phyloP scores from a whole-genome alignment of 73 alveolate genomes.

The Paramecium sonneborni region DNA sequence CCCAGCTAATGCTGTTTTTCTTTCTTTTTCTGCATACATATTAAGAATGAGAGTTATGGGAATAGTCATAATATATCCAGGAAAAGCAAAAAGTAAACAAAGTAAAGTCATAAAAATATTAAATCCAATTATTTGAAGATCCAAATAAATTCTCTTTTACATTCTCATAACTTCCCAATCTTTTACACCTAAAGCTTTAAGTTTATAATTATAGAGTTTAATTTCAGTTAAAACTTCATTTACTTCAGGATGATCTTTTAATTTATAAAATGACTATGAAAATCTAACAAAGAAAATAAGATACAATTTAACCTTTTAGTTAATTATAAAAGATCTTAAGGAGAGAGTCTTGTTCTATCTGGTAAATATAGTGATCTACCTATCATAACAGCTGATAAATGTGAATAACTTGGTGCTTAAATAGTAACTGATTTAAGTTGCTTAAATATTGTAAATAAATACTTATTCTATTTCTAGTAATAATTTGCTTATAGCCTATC shows the following conservation, averaged over 20 bases:
- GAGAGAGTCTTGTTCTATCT: constrained; percentile 69
- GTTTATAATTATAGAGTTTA: constrained; percentile 72
- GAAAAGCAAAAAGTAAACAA: constrained; percentile 65
- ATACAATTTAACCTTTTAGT: constrained; percentile 51
- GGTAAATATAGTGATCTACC: constrained; percentile 90
- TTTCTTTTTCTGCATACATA: constrained; percentile 77
- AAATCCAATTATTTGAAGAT: background rate
- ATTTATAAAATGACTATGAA: constrained; percentile 75
- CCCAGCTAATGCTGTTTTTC: constrained; percentile 77
- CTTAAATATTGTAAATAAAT: constrained; percentile 8
- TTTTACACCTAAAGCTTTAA: constrained; percentile 78
- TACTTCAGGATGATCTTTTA: constrained; percentile 75
- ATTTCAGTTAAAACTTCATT: constrained; percentile 67
- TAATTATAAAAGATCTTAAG: constrained; percentile 75
- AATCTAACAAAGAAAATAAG: constrained; percentile 63
- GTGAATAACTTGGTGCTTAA: constrained; percentile 90
- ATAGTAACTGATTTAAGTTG: constrained; percentile 84
- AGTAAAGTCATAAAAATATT: background rate
- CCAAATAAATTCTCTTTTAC: background rate
- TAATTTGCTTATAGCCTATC: constrained; percentile 81
- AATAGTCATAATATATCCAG: constrained; percentile 75
- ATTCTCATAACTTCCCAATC: constrained; percentile 74
- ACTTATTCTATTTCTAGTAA: constrained; percentile 82
- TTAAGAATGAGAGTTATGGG: constrained; percentile 72
- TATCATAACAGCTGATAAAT: constrained; percentile 74